Evolutionary conservation across 345 rosid genomes (phyloP), one percentile per base, ranked within the genome.

Genomic region (Mallotus nudiflorus): DNA sequence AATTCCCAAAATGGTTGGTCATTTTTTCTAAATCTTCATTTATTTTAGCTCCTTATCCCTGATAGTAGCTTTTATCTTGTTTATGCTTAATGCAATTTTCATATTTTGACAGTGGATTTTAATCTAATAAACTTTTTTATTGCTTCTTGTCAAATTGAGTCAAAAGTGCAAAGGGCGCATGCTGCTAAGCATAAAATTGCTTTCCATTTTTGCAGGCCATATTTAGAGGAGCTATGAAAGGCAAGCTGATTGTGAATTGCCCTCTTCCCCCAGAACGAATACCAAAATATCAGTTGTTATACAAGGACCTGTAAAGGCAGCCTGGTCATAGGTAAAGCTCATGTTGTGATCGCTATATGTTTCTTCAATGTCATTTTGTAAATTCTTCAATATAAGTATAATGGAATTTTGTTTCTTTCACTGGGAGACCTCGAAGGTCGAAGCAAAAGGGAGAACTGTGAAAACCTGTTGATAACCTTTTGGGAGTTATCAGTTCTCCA

Each of bases 201-300:
- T 18, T 73, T 4, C 12, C 18, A 35, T 66, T 50, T 37, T 46
- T 77, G 79, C 83, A 94, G 97, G 92, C 87, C 50, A 87, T 90
- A 76, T 95, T 77, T 66, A 78, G 96, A 82, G 98, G 96, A 62
- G 99, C 98, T 22, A 90, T 95, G 99, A 95, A 90, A 76, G 97
- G 98, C 69, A 92, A 95, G 88, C 71, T 89, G 77, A 95, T 92
- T 16, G 96, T 89, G 62, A 72, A 66, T 49, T 92, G 97, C 58
- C 96, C 98, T 0, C 65, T 95, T 40, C 99, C 98, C 0, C 85
- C 83, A 0, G 97, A 90, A 77, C 79, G 91, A 64, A 85, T 92
- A 77, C 94, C 98, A 10, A 89, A 86, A 70, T 92, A 88, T 75
- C 91, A 95, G 67, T 69, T 92, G 62, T 67, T 95, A 49, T 95